Evolutionary conservation across 257 asterid species (phyloP).

Genomic region (Cinchona pubescens): DNA sequence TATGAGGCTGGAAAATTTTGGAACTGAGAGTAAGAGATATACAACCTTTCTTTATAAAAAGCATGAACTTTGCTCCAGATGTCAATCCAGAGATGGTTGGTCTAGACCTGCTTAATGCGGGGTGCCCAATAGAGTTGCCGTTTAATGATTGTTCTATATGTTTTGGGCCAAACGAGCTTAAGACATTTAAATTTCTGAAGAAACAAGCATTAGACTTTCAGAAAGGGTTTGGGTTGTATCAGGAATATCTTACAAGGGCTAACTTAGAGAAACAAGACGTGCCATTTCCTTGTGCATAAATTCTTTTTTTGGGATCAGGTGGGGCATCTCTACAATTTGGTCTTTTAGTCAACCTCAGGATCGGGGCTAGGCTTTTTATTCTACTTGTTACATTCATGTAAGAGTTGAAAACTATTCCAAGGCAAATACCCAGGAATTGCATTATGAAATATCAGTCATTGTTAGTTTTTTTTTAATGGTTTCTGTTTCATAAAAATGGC

Average conservation of each 20-base stretch:
- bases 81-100: slow-evolving; percentile 36
- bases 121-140: slow-evolving; percentile 55
- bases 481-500: too few relatives aligned
- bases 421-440: too few relatives aligned
- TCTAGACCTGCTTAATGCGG: slow-evolving; percentile 46
- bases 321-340: neutral
- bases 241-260: slow-evolving; percentile 31
- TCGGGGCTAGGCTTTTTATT: neutral
- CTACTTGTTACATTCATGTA: too few relatives aligned
- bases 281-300: neutral
- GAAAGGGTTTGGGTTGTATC: slow-evolving; percentile 42
- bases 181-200: slow-evolving; percentile 40
- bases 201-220: slow-evolving; percentile 45
- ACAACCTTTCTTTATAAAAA: slow-evolving; percentile 44
- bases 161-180: slow-evolving; percentile 45
- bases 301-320: too few relatives aligned
- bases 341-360: too few relatives aligned
- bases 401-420: too few relatives aligned
- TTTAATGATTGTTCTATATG: slow-evolving; percentile 27
- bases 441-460: too few relatives aligned
- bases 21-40: slow-evolving; percentile 24
- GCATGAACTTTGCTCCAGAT: slow-evolving; percentile 26
- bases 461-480: too few relatives aligned
- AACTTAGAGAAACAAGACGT: slow-evolving; percentile 2
- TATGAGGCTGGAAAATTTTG: slow-evolving; percentile 11